phyloP scores from a whole-genome alignment of 805 yeast genomes.

The Lipomyces anomalus region DNA sequence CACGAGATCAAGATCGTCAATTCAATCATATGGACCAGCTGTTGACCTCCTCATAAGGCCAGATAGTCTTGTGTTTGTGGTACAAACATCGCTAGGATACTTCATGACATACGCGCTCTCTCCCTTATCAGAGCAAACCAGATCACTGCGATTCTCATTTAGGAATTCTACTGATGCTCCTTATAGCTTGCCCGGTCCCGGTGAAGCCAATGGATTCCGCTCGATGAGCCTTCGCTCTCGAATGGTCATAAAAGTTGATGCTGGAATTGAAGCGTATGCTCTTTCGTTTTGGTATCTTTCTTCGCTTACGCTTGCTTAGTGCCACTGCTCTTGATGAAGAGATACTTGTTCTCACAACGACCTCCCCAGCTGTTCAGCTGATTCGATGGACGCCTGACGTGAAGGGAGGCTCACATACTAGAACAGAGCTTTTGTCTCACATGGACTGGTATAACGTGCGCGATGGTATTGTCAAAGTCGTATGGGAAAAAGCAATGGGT shows the following conservation, averaged over 20 bases:
- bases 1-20: constrained; percentile 40
- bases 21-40: constrained; percentile 46
- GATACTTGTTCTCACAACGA: constrained; percentile 16
- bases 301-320: too few relatives aligned
- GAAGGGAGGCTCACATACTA: constrained; percentile 20
- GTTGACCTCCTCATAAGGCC: constrained; percentile 37
- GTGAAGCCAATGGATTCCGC: constrained; percentile 37
- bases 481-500: constrained; percentile 32
- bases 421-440: constrained; percentile 24
- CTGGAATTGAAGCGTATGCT: constrained; percentile 29
- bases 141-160: constrained; percentile 11
- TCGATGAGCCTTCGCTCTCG: constrained; percentile 30
- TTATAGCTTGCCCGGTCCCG: constrained; percentile 35
- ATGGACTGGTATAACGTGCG: constrained; percentile 25
- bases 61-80: constrained; percentile 38
- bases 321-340: constrained; percentile 24
- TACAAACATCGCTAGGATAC: constrained; percentile 26
- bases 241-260: constrained; percentile 30
- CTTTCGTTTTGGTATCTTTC: too few relatives aligned
- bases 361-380: constrained; percentile 23
- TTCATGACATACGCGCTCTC: constrained; percentile 20
- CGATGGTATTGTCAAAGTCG: constrained; percentile 22
- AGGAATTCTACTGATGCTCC: constrained; percentile 13
- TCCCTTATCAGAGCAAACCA: constrained; percentile 9
- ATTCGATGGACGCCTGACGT: constrained; percentile 22